Percentiles rank a stretch among this genome's conserved stretches.
Evolutionary conservation across 306 rosid species (phyloP).

Genomic region (Potentilla sterilis): DNA sequence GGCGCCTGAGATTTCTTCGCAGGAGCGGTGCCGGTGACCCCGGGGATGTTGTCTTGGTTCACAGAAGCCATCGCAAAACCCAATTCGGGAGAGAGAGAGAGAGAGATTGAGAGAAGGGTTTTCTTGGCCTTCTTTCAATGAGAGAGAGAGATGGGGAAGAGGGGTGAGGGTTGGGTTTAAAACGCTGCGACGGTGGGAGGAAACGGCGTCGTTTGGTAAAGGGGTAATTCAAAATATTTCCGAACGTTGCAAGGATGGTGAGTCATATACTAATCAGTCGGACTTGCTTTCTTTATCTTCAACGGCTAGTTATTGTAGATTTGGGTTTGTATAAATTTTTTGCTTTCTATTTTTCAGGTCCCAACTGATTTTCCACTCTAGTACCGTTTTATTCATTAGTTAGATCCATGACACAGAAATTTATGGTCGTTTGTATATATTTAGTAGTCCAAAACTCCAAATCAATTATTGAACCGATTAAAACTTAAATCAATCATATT

Average conservation of each 20-base stretch:
- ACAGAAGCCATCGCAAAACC: conserved; percentile 47
- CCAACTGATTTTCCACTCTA: background rate
- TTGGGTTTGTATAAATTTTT: background rate
- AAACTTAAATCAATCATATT: no score
- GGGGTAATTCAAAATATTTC: conserved; percentile 15
- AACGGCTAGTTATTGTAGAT: conserved; percentile 40
- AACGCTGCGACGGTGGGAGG: background rate
- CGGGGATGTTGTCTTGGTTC: conserved; percentile 43
- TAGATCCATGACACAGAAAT: no score
- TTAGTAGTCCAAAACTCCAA: no score
- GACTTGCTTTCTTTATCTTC: background rate
- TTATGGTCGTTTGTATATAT: no score
- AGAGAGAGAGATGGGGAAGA: conserved; percentile 21
- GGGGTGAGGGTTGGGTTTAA: conserved; percentile 15
- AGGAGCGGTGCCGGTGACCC: conserved; percentile 31
- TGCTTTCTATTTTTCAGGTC: background rate
- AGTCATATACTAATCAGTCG: background rate
- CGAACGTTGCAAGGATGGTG: conserved; percentile 39
- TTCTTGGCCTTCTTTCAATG: conserved; percentile 3
- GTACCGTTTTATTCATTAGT: no score
- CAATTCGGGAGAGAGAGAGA: background rate
- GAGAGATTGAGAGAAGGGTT: background rate
- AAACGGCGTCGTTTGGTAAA: conserved; percentile 21
- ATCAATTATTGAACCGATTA: no score
- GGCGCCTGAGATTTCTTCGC: conserved; percentile 48